phyloP scores from a whole-genome alignment of 768 basidiomycete genomes.

The Trametes maxima region DNA sequence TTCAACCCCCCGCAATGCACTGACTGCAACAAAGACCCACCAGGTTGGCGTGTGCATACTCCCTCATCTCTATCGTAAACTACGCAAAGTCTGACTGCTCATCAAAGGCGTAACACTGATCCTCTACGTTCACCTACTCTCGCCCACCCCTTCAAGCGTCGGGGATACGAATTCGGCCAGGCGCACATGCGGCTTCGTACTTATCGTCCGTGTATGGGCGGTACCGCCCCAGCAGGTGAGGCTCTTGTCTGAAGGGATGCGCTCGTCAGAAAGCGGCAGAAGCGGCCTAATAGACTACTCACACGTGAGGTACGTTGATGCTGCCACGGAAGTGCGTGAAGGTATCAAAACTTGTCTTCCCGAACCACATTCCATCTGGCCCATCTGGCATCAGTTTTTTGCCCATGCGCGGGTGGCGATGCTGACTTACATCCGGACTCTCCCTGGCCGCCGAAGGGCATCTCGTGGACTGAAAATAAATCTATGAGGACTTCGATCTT shows the following conservation, averaged over 20 bases:
- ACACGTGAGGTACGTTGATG: constrained; percentile 29
- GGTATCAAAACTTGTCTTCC: constrained; percentile 55
- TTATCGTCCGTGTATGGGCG: constrained; percentile 36
- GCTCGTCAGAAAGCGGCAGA: background rate
- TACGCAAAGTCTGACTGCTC: too few relatives aligned
- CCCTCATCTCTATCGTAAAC: too few relatives aligned
- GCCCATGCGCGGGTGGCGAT: background rate
- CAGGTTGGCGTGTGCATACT: too few relatives aligned
- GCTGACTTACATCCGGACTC: constrained; percentile 61
- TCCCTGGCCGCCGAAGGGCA: constrained; percentile 60
- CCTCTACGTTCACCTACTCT: too few relatives aligned
- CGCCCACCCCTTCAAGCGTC: background rate
- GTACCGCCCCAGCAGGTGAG: constrained; percentile 31
- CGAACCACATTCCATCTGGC: constrained; percentile 55
- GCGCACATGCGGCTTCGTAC: constrained; percentile 17
- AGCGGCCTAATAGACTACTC: background rate
- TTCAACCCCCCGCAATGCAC: too few relatives aligned
- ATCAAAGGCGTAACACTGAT: too few relatives aligned
- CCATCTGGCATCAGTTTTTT: background rate
- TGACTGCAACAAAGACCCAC: too few relatives aligned
- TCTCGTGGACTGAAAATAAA: constrained; percentile 34
- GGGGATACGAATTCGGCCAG: constrained; percentile 13
- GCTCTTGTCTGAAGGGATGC: constrained; percentile 29
- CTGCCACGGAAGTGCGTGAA: constrained; percentile 31
- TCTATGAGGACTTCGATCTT: constrained; percentile 11